phyloP scores from a whole-genome alignment of 2,329 filamentous ascomycete genomes.

The Macrophomina pseudophaseolina region DNA sequence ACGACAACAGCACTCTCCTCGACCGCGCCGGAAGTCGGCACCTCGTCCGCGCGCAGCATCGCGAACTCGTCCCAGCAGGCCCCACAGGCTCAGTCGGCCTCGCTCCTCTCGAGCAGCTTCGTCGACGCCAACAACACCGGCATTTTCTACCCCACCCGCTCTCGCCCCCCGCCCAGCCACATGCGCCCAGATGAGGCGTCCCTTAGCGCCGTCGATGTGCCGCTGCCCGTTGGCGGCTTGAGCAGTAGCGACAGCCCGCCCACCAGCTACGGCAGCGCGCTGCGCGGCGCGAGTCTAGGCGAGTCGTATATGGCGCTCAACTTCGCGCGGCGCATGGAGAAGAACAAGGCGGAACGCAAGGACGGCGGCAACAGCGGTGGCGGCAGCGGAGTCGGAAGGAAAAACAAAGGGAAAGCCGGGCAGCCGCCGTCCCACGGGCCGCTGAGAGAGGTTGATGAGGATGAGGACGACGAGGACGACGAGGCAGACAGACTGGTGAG shows the following conservation, averaged over 20 bases:
- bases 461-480: background rate
- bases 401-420: background rate
- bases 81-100: background rate
- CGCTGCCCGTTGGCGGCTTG: constrained; percentile 25
- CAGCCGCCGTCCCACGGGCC: background rate
- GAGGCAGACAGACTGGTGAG: constrained; percentile 5
- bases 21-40: constrained; percentile 15
- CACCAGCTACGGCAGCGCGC: constrained; percentile 3
- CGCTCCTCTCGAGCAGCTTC: constrained; percentile 22
- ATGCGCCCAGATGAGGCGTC: constrained; percentile 11
- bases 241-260: constrained; percentile 14
- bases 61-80: background rate
- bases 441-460: constrained; percentile 9
- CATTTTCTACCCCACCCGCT: constrained; percentile 23
- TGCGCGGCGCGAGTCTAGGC: constrained; percentile 20
- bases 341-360: constrained; percentile 3
- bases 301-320: constrained; percentile 26
- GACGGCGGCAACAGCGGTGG: background rate
- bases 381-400: background rate
- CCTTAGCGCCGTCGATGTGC: constrained; percentile 24
- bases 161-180: constrained; percentile 17
- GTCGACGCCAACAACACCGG: constrained; percentile 25
- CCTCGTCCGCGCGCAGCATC: constrained; percentile 14
- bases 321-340: constrained; percentile 25
- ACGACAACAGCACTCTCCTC: constrained; percentile 23